Base-by-base conservation (phyloP, 2,329 filamentous ascomycete genomes). In the Metarhizium anisopliae region DNA sequence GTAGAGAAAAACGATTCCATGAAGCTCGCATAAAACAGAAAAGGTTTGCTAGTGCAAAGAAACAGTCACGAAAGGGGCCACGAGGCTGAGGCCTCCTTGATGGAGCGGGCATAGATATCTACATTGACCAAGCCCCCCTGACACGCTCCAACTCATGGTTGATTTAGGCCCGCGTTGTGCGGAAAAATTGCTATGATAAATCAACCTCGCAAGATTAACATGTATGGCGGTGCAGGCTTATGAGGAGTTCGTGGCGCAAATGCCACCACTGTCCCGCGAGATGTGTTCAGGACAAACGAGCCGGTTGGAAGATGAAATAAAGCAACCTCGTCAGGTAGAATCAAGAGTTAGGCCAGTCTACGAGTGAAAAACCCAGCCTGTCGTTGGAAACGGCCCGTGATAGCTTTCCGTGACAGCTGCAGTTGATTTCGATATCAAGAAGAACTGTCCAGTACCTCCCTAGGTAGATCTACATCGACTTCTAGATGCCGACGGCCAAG, bases 31-130 rank as follows among this genome's bases (percentile, higher is more conserved):
- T 82, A 25, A 72, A 67, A 57, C 63, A 70, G 14, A 82, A 82
- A 65, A 81, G 79, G 62, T 63, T 74, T 10, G 67, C 71, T 16
- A 76, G 77, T 59, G 68, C 68, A 7, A 82, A 82, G 67, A 82
- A 82, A 61, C 70, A 76, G 54, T 71, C 63, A 32, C 71, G 78
- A 16, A 72, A 67, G 62, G 71, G 73, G 1, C 62, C 66, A n/a
- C 62, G 62, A 2, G 59, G 63, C n/a, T 69, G 61, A 66, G 10
- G 49, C 8, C 11, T 20, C 42, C 42, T 10, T 16, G 38, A 16
- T 16, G 13, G 38, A 40, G 38, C 38, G 4, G 13, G 14, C 13
- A n/a, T 7, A 40, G 10, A 40, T 16, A 16, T 40, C 13, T 40
- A 5, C 13, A 2, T 11, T 40, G 38, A 16, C 38, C 38, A n/a